Conservation (phyloP, 805 yeast genomes). For the Spathaspora sp. region DNA sequence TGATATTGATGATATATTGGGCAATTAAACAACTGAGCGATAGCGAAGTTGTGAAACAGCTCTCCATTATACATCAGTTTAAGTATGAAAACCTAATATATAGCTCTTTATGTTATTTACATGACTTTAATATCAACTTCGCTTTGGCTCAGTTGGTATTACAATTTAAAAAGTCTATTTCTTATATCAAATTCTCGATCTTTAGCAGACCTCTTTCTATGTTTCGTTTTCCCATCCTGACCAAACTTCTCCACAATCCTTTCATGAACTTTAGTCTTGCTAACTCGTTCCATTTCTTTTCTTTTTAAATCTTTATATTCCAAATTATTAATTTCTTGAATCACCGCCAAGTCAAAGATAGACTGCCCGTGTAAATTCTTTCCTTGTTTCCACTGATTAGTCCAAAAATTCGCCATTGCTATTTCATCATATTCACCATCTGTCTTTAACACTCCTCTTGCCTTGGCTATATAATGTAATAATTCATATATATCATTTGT, state of each 20-base stretch:
- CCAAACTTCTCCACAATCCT: conserved; percentile 34
- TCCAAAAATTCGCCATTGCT: conserved; percentile 63
- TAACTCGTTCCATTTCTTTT: conserved; percentile 27
- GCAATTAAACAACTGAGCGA: no score
- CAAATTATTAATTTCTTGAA: conserved; percentile 23
- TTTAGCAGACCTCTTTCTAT: conserved; percentile 40
- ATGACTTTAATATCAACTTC: no score
- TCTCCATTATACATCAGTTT: no score
- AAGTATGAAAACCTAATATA: no score
- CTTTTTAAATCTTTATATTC: conserved; percentile 20
- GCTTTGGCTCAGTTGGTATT: not conserved
- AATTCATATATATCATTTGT: conserved; percentile 69
- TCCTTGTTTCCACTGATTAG: conserved; percentile 60
- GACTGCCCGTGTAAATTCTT: conserved; percentile 29
- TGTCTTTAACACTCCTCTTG: conserved; percentile 30
- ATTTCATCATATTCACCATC: conserved; percentile 45
- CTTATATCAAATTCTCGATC: conserved; percentile 39
- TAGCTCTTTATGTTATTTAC: no score
- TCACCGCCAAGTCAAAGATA: conserved; percentile 33
- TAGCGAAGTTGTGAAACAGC: no score
- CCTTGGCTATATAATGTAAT: conserved; percentile 45
- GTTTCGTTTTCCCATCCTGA: conserved; percentile 32
- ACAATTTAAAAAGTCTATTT: conserved; percentile 34
- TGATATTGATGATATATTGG: conserved; percentile 9
- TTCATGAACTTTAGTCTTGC: conserved; percentile 21